Base-by-base conservation (phyloP, 1,284 basidiomycete species). In the Agroathelia rolfsii region DNA sequence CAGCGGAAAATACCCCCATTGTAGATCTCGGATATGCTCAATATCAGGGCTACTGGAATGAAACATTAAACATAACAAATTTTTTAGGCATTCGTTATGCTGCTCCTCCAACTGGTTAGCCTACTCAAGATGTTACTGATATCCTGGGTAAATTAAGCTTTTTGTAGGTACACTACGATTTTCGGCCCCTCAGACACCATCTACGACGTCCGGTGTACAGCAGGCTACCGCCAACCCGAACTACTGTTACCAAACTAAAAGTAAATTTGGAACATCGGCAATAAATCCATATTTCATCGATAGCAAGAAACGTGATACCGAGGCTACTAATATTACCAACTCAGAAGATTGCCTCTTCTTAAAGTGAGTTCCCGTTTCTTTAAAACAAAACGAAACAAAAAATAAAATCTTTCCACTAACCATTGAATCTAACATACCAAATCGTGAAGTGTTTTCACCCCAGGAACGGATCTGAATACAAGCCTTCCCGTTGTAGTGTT, bases 301-400 rank as follows among this genome's bases (percentile, higher is more conserved):
- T n/a, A n/a, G n/a, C n/a, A n/a, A n/a, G n/a, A n/a, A n/a, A n/a
- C n/a, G n/a, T n/a, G n/a, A n/a, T n/a, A n/a, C n/a, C n/a, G n/a
- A n/a, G n/a, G n/a, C n/a, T n/a, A n/a, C n/a, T n/a, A n/a, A n/a
- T n/a, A n/a, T n/a, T n/a, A n/a, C n/a, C n/a, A n/a, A n/a, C n/a
- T 50, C 53, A 7, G 63, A 65, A 38, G 61, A 64, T 40, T 63
- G 60, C 40, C 46, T 64, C 1, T 64, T 64, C 40, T 45, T 66
- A n/a, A 59, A 60, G 61, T 61, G 30, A 19, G 45, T 39, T 17
- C 23, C 7, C 13, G 8, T 9, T 12, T 15, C 18, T 19, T 19
- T 16, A 21, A 14, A 21, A 17, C 11, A 25, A n/a, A n/a, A n/a
- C n/a, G n/a, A n/a, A n/a, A n/a, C n/a, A n/a, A n/a, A n/a, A n/a